Base-by-base conservation (phyloP, 805 yeast species). In the Yarrowia sp. region DNA sequence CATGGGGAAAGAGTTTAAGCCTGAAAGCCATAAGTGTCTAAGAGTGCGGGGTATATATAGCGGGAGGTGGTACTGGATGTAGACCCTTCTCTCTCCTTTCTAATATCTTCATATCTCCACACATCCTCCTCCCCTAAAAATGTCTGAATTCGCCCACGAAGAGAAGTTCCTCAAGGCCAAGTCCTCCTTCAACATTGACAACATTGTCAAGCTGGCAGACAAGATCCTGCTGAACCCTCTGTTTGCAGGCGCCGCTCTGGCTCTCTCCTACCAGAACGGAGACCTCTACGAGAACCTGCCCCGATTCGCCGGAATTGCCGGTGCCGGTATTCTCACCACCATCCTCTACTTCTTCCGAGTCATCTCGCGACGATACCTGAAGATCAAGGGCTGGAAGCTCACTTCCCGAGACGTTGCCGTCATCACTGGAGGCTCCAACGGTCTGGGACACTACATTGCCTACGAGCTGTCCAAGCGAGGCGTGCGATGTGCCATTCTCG, bases 401-500 rank as follows among this genome's bases (percentile, higher is more conserved):
- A 33, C 34, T 9, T 43, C 65, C 24, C 38, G 80, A 13, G 96
- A 91, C 73, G 80, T 89, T 9, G 89, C 87, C 0, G 77, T 92
- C 5, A 79, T 94, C 20, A 93, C 98, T 0, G 98, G 98, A 0
- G 98, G 98, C 0, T 75, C 84, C 7, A 79, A 86, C 0, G 98
- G 98, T 0, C 80, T 94, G 9, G 98, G 98, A 0, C 79, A 78
- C 46, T 90, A 86, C 70, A 70, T 94, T 6, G 90, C 83, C 73
- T 74, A 33, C 82, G 93, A 66, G 76, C 79, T 7, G 70, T 71
- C 79, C 9, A 74, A 78, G 30, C 82, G 81, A 0, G 83, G 85
- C 9, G 81, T 75, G 15, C 47, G 60, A 36, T 89, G 91, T 0
- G 86, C 90, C 0, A 89, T 89, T 0, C 79, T 91, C 47, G 98